Evolutionary conservation across 805 yeast genomes (phyloP), one percentile per base, ranked within the genome.

Genomic region (Saturnispora saitoi): DNA sequence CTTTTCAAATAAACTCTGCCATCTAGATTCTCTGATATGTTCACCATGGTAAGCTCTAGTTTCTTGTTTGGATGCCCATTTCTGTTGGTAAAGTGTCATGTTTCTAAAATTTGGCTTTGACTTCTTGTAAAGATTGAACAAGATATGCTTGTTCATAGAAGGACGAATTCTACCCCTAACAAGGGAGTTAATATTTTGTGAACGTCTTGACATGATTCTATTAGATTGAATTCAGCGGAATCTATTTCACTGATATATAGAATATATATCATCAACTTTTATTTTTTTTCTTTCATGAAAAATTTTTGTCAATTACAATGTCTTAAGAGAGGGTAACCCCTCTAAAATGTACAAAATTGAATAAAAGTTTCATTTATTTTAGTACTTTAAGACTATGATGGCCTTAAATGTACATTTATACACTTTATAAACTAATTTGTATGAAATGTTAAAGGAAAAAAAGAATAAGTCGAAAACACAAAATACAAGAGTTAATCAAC

Each of bases 31-130:
- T 1, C 91, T 85, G 48, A 91, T 65, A 63, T 84, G 87, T 61
- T 93, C 98, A 58, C 99, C 99, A 64, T 91, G 99, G 65, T 91
- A 91, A 1, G 91, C 83, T 68, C 99, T 79, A 7, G 97, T 83
- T 62, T 90, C 96, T 62, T 80, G 83, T 66, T 93, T 91, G 45
- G 96, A 83, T 6, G 75, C 69, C 91, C 95, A 93, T 68, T 89
- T 88, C 66, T 91, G 95, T 67, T 87, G 95, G 68, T 75, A 93
- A 51, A 87, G 71, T n/a, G 95, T 79, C 66, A 77, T 77, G 4
- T 80, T 73, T 53, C 72, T 70, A 61, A 76, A 77, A 48, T 65
- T 70, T 24, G 66, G 64, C 51, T 72, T 73, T 42, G 79, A 73
- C 65, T 83, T 86, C 72, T 89, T 84, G 73, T 83, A 80, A 58